A percentile compares a stretch with the other conserved stretches of the same genome.
phyloP scores from a whole-genome alignment of 2,329 filamentous ascomycete species.

The Beauveria rudraprayagi region DNA sequence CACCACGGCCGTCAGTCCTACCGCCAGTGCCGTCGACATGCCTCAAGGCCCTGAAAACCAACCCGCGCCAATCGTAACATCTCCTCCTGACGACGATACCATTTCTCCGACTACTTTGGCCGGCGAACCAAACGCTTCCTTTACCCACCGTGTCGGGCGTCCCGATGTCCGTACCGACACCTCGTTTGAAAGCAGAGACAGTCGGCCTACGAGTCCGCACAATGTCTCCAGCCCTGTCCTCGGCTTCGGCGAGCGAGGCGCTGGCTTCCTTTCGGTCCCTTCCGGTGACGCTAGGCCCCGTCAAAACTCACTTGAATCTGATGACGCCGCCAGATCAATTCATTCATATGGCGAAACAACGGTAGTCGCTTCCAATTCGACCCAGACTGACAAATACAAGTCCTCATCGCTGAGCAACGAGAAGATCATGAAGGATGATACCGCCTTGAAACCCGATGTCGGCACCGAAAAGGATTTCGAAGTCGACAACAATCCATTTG shows the following conservation, averaged over 20 bases:
- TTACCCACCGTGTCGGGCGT: slow-evolving; percentile 18
- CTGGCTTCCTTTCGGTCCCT: slow-evolving; percentile 59
- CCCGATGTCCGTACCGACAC: slow-evolving; percentile 44
- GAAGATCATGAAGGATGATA: slow-evolving; percentile 54
- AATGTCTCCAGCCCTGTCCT: slow-evolving; percentile 56
- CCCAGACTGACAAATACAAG: slow-evolving; percentile 33
- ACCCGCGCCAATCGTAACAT: slow-evolving; percentile 22
- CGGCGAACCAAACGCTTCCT: slow-evolving; percentile 22
- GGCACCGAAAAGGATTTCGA: slow-evolving; percentile 70
- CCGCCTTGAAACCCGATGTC: slow-evolving; percentile 66
- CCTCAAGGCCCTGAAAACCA: slow-evolving; percentile 19
- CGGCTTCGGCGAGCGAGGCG: slow-evolving; percentile 36
- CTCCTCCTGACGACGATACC: slow-evolving; percentile 32
- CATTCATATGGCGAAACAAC: slow-evolving; percentile 58
- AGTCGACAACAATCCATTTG: slow-evolving; percentile 74
- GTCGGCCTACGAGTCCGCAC: slow-evolving; percentile 62
- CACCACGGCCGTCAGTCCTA: slow-evolving; percentile 33
- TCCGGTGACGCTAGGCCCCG: slow-evolving; percentile 47
- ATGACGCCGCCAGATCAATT: slow-evolving; percentile 50
- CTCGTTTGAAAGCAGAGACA: slow-evolving; percentile 59
- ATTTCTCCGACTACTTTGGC: slow-evolving; percentile 31
- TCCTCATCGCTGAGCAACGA: slow-evolving; percentile 35
- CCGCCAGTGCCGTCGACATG: slow-evolving; percentile 21
- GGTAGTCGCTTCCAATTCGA: slow-evolving; percentile 39
- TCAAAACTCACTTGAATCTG: slow-evolving; percentile 63